Evolutionary conservation across 108 stramenopile species (phyloP).

Genomic region (Stephanodiscus triporus): DNA sequence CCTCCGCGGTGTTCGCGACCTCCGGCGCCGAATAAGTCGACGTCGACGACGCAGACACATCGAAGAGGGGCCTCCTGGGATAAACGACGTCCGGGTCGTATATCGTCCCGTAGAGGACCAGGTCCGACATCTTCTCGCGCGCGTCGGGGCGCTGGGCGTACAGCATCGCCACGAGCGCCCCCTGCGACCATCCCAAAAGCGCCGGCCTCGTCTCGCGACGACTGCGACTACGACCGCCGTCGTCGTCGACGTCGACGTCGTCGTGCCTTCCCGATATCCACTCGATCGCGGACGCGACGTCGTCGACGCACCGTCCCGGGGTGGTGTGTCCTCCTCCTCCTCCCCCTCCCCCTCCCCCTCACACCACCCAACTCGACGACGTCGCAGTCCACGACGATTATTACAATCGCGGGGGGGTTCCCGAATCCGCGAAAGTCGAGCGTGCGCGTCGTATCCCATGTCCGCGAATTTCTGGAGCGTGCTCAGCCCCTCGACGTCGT

Average conservation of each 20-base stretch:
- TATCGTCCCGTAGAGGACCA: constrained; percentile 84
- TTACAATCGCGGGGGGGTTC: constrained; percentile 69
- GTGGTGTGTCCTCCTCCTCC: constrained; percentile 53
- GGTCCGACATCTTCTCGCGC: constrained; percentile 51
- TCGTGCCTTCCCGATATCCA: constrained; percentile 70
- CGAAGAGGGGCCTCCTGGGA: constrained; percentile 71
- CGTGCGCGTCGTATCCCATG: constrained; percentile 56
- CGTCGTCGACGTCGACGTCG: not conserved
- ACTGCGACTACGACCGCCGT: not conserved
- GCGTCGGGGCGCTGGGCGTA: constrained; percentile 64
- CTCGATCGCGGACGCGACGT: constrained; percentile 74
- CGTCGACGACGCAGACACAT: not conserved
- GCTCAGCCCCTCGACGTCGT: constrained; percentile 33
- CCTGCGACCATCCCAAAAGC: constrained; percentile 87
- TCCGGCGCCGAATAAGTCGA: constrained; percentile 19
- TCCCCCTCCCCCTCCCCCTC: constrained; percentile 10
- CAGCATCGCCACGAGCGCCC: constrained; percentile 86
- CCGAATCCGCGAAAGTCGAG: constrained; percentile 93
- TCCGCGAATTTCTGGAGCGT: constrained; percentile 68
- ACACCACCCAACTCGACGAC: too few species aligned
- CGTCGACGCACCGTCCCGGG: constrained; percentile 74
- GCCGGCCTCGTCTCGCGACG: constrained; percentile 31
- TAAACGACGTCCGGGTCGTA: constrained; percentile 80
- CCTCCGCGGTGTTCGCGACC: constrained; percentile 63
- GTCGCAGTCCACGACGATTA: too few species aligned